Base-by-base conservation (phyloP, 169 alveolate species). In the Plasmodium vinckei region DNA sequence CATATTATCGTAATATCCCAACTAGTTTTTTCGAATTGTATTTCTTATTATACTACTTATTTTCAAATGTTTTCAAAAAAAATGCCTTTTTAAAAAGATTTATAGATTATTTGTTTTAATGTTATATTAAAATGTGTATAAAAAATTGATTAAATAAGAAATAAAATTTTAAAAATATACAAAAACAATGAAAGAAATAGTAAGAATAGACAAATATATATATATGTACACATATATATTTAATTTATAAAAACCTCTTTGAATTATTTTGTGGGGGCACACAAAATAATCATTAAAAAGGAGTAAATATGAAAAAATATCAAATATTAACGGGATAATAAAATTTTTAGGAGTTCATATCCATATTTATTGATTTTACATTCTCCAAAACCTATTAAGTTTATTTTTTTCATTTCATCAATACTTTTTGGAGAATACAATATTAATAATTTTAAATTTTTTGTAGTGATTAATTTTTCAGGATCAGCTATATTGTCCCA, bases 401-500 rank as follows among this genome's bases (percentile, higher is more conserved):
- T 65, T 42, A 82, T 54, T 42, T 82, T 82, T 23, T 46, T 65
- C 6, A 82, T 65, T 25, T 82, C 90, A 13, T 82, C 90, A 56
- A 68, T 65, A 5, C 84, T 39, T 12, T 15, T 67, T 44, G 90
- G 90, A 44, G 56, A 70, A 68, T 82, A 84, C 46, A 82, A 44
- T 25, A 69, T 51, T 12, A 82, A 27, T 23, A 82, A 61, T 82
- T 82, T 82, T 67, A 82, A 67, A 67, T 82, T 82, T 46, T 82
- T 82, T 54, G 90, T 82, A 64, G 86, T 82, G 3, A 82, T 82
- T 67, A 82, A 42, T 82, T 82, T 65, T 82, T 82, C 90, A n/a
- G 90, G 90, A 25, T 82, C 90, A 15, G 39, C 25, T 33, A 82
- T 82, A 39, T 82, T 65, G 51, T 67, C 46, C 86, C 39, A 54